Evolutionary conservation across 192 early-diverging fungal genomes (phyloP), one percentile per base, ranked within the genome.

Genomic region (Lunasporangiospora selenospora): DNA sequence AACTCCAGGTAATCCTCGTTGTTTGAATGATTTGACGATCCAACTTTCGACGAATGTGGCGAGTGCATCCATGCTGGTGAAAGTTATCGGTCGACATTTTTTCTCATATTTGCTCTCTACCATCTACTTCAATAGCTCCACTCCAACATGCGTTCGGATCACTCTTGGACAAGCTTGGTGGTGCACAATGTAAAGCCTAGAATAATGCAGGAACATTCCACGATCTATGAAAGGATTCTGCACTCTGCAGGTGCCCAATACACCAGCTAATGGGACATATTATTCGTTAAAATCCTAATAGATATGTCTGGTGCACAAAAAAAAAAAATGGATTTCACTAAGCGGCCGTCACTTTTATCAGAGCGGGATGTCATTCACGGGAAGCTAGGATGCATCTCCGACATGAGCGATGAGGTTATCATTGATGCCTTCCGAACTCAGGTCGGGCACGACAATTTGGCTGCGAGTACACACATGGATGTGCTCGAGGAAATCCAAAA

Each of bases 381-480:
- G 11, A 55, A 62, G 41, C 49, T 69, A 16, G 60, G 60, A 29
- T 64, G 61, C 30, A n/a, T 61, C 46, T 55, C 66, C 0, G 79
- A 82, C 16, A 83, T 81, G 6, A 57, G 52, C 11, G 82, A 86
- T 39, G 48, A 60, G 27, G 32, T 83, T 23, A 65, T 88, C 10
- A 54, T 63, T 4, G 87, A 87, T 77, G 70, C 83, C 8, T 88
- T 88, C 41, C 50, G 52, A 4, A 62, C 76, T 9, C 67, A 77
- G 24, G 46, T 76, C 1, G 56, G 73, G 6, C 87, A 90, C 50
- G 73, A 85, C 48, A 49, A 67, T 4, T 13, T 67, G 1, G 12
- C 36, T 0, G 65, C 78, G 0, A 67, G 75, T 30, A 6, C 33
- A 23, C 61, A 77, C n/a, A 67, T 88, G 11, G 87, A 88, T 37